A percentile compares a stretch with the other conserved stretches of the same genome.
Conservation (phyloP, 139 green algal genomes). For the Closterium sp. region DNA sequence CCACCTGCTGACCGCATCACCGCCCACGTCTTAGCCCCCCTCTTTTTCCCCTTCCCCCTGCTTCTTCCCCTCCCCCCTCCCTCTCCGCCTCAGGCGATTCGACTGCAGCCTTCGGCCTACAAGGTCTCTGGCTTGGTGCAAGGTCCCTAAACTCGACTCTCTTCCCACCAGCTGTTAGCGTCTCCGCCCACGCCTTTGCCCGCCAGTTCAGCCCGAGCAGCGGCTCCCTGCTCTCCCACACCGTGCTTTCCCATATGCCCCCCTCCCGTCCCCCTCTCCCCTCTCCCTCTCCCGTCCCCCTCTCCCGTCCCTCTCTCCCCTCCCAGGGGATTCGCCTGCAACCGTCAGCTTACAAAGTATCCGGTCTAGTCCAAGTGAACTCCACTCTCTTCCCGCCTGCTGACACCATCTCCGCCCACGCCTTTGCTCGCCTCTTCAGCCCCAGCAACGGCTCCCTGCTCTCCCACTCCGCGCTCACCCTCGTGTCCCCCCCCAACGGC, state of each 20-base stretch:
- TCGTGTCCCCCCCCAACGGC: slow-evolving; percentile 1
- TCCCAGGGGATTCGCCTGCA: neutral
- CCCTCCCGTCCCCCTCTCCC: too few relatives aligned
- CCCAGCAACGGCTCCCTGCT: neutral
- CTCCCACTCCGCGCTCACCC: neutral
- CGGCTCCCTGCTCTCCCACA: too few relatives aligned
- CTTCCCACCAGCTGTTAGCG: neutral
- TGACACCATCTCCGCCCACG: neutral
- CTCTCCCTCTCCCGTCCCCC: too few relatives aligned
- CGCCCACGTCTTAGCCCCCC: neutral
- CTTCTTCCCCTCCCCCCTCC: neutral
- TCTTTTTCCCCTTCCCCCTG: too few relatives aligned
- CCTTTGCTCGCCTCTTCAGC: neutral
- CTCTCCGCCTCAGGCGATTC: neutral
- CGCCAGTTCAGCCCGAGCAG: too few relatives aligned
- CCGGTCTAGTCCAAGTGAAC: neutral
- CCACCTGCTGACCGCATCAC: neutral
- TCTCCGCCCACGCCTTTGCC: neutral
- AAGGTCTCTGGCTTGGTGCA: neutral
- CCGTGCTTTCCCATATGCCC: too few relatives aligned
- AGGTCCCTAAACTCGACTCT: neutral
- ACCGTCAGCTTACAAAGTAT: neutral
- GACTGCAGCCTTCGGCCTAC: neutral
- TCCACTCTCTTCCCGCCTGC: neutral
- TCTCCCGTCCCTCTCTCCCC: too few relatives aligned